phyloP scores from a whole-genome alignment of 768 basidiomycete species.

The Nevesoporus exiguus region DNA sequence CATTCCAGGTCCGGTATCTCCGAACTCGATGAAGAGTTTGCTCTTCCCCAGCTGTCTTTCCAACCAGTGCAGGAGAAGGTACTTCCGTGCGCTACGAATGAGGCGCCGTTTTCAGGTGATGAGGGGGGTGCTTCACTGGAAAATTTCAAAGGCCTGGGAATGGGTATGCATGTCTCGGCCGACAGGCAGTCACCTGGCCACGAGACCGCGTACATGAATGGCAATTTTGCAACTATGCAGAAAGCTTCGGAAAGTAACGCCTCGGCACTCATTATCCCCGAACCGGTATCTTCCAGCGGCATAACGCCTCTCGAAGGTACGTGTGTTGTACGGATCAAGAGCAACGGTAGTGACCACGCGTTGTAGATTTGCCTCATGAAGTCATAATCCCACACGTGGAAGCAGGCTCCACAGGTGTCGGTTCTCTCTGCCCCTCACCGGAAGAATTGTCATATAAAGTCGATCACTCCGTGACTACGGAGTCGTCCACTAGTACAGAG shows the following conservation, averaged over 20 bases:
- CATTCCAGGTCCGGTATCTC: constrained; percentile 27
- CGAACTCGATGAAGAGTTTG: constrained; percentile 18
- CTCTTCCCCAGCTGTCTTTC: constrained; percentile 18
- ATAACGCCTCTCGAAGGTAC: constrained; percentile 16
- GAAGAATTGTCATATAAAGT: constrained; percentile 8
- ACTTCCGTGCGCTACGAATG: constrained; percentile 19
- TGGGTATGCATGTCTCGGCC: constrained; percentile 7
- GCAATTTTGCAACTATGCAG: constrained; percentile 12
- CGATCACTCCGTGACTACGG: constrained; percentile 2
- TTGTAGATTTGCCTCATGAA: constrained; percentile 15
- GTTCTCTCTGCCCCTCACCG: constrained; percentile 3
- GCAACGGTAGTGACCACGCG: constrained; percentile 8
- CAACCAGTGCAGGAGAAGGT: constrained; percentile 36
- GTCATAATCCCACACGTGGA: constrained; percentile 12
- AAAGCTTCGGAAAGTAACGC: constrained; percentile 13
- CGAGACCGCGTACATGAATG: constrained; percentile 22
- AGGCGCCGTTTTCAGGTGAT: constrained; percentile 9
- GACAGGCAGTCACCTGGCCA: constrained; percentile 21
- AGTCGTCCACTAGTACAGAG: constrained; percentile 6
- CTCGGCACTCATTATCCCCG: constrained; percentile 9
- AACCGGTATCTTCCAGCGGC: constrained; percentile 6
- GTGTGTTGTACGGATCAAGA: neutral
- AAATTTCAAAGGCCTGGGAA: constrained; percentile 20
- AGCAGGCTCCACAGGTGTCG: constrained; percentile 2
- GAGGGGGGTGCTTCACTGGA: constrained; percentile 16